phyloP scores from a whole-genome alignment of 805 yeast genomes.

The Kodamaea sagamina region DNA sequence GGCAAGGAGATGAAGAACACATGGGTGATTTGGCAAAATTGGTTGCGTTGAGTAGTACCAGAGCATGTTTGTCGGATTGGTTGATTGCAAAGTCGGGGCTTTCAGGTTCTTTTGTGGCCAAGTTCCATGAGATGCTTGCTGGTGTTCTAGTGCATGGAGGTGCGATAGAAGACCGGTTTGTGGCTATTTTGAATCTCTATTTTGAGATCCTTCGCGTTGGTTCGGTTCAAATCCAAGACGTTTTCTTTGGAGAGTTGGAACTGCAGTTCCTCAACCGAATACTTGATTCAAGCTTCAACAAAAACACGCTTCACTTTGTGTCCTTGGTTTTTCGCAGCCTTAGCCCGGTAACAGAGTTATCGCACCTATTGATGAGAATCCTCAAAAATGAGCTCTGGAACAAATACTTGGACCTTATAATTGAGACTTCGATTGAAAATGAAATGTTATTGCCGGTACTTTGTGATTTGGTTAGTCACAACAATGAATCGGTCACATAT shows the following conservation, averaged over 20 bases:
- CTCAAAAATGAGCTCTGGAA: not conserved
- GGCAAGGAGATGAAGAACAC: not conserved
- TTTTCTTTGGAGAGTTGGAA: conserved; percentile 2
- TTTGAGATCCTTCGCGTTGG: not conserved
- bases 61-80: not conserved
- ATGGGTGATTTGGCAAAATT: not conserved
- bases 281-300: conserved; percentile 4
- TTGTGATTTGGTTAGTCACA: not conserved
- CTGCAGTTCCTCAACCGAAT: not conserved
- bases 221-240: not conserved
- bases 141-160: not conserved
- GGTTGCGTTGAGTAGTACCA: not conserved
- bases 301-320: not conserved
- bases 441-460: not conserved
- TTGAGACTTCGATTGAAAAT: not conserved
- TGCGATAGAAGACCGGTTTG: too few relatives aligned
- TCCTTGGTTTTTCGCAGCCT: not conserved
- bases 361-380: not conserved
- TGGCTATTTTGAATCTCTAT: not conserved
- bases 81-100: not conserved
- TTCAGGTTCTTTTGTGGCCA: not conserved
- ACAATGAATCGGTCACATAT: not conserved
- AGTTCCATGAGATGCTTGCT: not conserved
- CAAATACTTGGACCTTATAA: not conserved
- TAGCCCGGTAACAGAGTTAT: not conserved